These are phyloP conservation scores for Diplodia scrobiculata DNA, from an alignment of 2,329 filamentous ascomycete species.

Conservation along the genomic window DNA sequence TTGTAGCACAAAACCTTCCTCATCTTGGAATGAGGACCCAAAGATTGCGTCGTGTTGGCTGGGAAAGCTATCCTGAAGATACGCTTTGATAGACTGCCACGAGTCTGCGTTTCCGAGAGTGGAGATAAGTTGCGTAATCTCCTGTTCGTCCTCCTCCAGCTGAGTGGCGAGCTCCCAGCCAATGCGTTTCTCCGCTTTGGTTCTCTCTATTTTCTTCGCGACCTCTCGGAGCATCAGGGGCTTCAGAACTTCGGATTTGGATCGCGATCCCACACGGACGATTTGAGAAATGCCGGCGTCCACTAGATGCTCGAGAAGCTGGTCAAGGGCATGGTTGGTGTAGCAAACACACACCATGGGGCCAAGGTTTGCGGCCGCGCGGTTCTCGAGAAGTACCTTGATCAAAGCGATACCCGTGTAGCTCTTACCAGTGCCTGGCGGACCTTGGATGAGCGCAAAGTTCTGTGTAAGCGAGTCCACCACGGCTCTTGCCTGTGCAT, in stretches of 20 bases:
- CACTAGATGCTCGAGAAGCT: slow-evolving; percentile 63
- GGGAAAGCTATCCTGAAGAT: neutral
- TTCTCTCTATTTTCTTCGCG: slow-evolving; percentile 37
- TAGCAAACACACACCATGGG: slow-evolving; percentile 54
- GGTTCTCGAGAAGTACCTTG: slow-evolving; percentile 55
- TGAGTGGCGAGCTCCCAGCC: too few species aligned
- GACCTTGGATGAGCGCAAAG: slow-evolving; percentile 67
- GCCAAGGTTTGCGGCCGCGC: slow-evolving; percentile 42
- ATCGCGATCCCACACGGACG: slow-evolving; percentile 63
- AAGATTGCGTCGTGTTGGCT: slow-evolving; percentile 1
- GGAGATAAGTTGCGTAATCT: slow-evolving; percentile 32
- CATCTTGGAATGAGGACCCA: neutral
- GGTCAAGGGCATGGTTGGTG: slow-evolving; percentile 59
- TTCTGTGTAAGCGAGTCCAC: slow-evolving; percentile 56
- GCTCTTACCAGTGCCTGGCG: slow-evolving; percentile 70
- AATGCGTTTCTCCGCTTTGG: slow-evolving; percentile 44
- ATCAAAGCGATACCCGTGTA: slow-evolving; percentile 64
- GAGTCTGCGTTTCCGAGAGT: slow-evolving; percentile 10
- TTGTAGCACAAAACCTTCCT: neutral
- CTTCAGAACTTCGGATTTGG: slow-evolving; percentile 57
- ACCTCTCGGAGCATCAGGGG: slow-evolving; percentile 53
- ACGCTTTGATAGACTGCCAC: slow-evolving; percentile 17
- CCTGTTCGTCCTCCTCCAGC: slow-evolving; percentile 18
- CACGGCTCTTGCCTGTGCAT: slow-evolving; percentile 54
- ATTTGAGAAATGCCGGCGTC: slow-evolving; percentile 54